A percentile compares a stretch with the other conserved stretches of the same genome.
Conservation (phyloP, 805 yeast species). For the Sugiyamaella floridensis region DNA sequence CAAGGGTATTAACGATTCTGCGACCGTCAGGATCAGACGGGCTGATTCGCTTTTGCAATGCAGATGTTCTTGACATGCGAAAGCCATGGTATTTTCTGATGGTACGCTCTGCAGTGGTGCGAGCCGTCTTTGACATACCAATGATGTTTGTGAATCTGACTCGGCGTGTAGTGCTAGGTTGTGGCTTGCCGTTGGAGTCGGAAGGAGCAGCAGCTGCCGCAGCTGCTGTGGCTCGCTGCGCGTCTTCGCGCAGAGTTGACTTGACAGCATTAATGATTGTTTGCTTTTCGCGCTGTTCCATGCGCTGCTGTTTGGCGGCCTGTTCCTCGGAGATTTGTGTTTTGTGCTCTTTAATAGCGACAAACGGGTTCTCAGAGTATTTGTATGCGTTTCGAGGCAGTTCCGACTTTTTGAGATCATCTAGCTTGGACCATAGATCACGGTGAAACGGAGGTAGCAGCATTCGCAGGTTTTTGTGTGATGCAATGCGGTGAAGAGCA, state of each 20-base stretch:
- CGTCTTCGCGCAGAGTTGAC: constrained; percentile 7
- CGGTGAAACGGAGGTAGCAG: constrained; percentile 79
- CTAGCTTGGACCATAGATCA: constrained; percentile 69
- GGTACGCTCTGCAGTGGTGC: constrained; percentile 56
- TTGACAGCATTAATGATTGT: constrained; percentile 19
- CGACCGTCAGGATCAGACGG: constrained; percentile 1
- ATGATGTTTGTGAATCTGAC: constrained; percentile 36
- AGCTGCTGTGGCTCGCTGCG: background rate
- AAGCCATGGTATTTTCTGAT: constrained; percentile 38
- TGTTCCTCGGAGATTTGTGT: constrained; percentile 37
- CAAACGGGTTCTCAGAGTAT: constrained; percentile 74
- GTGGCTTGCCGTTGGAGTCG: background rate
- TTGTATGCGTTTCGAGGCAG: constrained; percentile 44
- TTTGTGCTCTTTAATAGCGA: constrained; percentile 52
- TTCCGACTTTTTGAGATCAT: constrained; percentile 48
- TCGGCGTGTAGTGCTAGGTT: constrained; percentile 8
- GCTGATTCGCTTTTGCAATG: background rate
- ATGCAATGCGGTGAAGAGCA: constrained; percentile 72
- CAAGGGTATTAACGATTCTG: constrained; percentile 28
- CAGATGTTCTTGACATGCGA: constrained; percentile 31
- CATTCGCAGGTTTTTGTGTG: constrained; percentile 77
- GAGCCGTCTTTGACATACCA: constrained; percentile 56
- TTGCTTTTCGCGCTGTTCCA: constrained; percentile 14
- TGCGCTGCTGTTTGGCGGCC: constrained; percentile 6
- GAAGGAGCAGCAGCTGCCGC: background rate